Conservation (phyloP, 2,329 filamentous ascomycete genomes). For the Nothomitra cinnamomea region DNA sequence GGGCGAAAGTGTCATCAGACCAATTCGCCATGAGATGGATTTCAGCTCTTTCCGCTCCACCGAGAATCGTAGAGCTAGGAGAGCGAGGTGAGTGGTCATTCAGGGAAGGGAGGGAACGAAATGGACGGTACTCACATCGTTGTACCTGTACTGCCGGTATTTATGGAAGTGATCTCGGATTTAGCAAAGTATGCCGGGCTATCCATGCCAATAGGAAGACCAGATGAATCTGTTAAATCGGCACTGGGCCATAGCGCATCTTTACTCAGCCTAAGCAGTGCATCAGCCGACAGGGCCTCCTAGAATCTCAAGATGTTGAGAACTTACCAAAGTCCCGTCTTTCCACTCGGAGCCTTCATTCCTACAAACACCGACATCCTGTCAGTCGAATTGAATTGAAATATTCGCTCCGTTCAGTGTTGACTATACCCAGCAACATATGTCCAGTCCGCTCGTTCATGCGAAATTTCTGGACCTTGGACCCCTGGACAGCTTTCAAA, state of each 20-base stretch:
- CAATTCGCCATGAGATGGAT: neutral
- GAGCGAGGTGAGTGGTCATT: neutral
- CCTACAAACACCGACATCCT: neutral
- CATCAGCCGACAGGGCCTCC: too few species aligned
- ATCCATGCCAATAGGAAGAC: neutral
- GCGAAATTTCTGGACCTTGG: neutral
- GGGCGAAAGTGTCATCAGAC: neutral
- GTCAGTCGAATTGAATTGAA: neutral
- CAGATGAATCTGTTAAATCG: neutral
- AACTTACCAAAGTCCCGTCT: neutral
- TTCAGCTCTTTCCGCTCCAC: neutral
- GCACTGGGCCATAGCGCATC: too few species aligned
- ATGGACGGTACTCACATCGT: conserved; percentile 6
- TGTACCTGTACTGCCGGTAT: conserved; percentile 3
- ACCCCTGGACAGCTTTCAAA: neutral
- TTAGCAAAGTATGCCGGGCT: neutral
- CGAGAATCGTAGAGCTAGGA: neutral
- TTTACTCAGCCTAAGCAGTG: too few species aligned
- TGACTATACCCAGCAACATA: neutral
- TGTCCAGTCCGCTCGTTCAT: neutral
- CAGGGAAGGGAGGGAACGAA: neutral
- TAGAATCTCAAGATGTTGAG: neutral
- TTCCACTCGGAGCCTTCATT: neutral
- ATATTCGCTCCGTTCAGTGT: neutral
- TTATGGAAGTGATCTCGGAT: conserved; percentile 7